Evolutionary conservation across 306 rosid species (phyloP), one percentile per base, ranked within the genome.

Genomic region (Casuarina cunninghamiana): DNA sequence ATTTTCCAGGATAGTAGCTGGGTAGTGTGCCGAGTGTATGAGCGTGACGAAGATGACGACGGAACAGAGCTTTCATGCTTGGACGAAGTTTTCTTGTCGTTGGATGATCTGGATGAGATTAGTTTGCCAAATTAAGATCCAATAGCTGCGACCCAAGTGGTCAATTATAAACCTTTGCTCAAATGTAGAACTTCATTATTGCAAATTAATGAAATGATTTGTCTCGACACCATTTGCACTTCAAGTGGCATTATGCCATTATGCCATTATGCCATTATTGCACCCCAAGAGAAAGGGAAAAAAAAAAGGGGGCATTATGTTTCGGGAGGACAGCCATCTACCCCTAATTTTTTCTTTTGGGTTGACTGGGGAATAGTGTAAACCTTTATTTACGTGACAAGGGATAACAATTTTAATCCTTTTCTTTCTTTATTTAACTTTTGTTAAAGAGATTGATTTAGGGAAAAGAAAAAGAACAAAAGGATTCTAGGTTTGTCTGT

Each of bases 21-120:
- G 88, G 94, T 91, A 73, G 51, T 91, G 43, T 93, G 98, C 80
- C 84, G 90, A 73, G 98, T 93, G 57, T 89, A 83, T 21, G 94
- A 93, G 78, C 78, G 75, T 46, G 82, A 84, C 50, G 76, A 81
- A 2, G 87, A 81, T 5, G 96, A 82, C 46, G 90, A 84, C 69
- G 97, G 97, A 71, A 83, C 86, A 4, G 95, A 92, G 75, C 91
- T 94, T 32, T 94, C 98, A 3, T 90, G 96, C 85, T 87, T 95
- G 96, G 98, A 95, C 79, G 97, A 95, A 83, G 98, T 95, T 75
- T 95, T 92, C 89, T 86, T 92, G 74, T 87, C 97, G 48, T 81
- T 95, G 86, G 98, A 95, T 72, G 98, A 95, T 89, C 97, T 95
- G 69, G 97, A 95, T 0, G 98, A 95, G 86, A 89, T 95, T 55